phyloP scores from a whole-genome alignment of 2,329 filamentous ascomycete genomes.

The Stemphylium vesicarium region DNA sequence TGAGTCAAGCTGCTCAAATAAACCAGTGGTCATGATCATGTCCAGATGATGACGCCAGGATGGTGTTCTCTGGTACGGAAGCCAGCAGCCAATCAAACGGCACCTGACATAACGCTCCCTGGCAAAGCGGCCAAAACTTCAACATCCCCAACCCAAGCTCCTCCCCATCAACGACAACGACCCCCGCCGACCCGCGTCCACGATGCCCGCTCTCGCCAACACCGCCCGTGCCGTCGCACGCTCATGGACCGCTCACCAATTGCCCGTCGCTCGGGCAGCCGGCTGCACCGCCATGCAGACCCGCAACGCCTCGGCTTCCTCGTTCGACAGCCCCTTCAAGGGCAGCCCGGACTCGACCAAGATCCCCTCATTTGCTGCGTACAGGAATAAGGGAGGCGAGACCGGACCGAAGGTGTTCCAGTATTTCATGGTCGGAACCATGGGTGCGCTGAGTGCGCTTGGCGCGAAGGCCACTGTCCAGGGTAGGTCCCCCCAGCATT shows the following conservation, averaged over 20 bases:
- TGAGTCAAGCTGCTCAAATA: no score
- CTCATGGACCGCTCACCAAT: slow-evolving; percentile 54
- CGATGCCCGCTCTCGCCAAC: slow-evolving; percentile 58
- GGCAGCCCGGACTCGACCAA: slow-evolving; percentile 61
- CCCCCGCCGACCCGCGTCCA: slow-evolving; percentile 42
- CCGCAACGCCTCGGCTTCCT: slow-evolving; percentile 53
- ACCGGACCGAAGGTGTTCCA: slow-evolving; percentile 84
- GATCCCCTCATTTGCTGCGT: slow-evolving; percentile 89
- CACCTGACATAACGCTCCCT: slow-evolving; percentile 18
- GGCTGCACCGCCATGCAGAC: slow-evolving; percentile 54
- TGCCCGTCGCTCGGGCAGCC: slow-evolving; percentile 55
- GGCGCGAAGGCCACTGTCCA: slow-evolving; percentile 98
- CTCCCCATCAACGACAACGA: slow-evolving; percentile 28
- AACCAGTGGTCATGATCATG: neutral
- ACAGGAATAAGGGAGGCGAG: slow-evolving; percentile 73
- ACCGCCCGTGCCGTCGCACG: slow-evolving; percentile 56
- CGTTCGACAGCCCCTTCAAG: slow-evolving; percentile 64
- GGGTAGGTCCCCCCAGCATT: slow-evolving; percentile 66
- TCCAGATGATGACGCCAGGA: slow-evolving; percentile 9
- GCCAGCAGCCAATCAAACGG: slow-evolving; percentile 7
- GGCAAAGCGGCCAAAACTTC: slow-evolving; percentile 35
- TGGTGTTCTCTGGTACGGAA: slow-evolving; percentile 9
- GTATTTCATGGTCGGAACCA: slow-evolving; percentile 98
- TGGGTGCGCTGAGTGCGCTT: slow-evolving; percentile 89
- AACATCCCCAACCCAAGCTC: slow-evolving; percentile 28